These are phyloP conservation scores for Lyophyllum semitale DNA, from an alignment of 768 basidiomycete species.

Conservation along the genomic window DNA sequence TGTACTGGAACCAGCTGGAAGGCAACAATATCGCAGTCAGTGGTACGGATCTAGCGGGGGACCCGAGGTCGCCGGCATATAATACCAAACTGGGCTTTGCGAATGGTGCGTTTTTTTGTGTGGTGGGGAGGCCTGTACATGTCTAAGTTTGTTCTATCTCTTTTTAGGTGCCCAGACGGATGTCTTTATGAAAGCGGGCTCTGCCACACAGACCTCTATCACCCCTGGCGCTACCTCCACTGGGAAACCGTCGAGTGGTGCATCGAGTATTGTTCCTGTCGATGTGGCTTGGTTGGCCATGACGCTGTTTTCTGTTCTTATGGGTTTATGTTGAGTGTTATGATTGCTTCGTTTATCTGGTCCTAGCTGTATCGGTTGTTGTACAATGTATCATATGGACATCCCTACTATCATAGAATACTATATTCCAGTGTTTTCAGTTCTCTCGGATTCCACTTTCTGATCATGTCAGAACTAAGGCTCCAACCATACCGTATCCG, in stretches of 20 bases:
- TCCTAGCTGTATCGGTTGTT: neutral
- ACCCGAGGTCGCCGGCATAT: constrained; percentile 46
- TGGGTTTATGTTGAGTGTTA: neutral
- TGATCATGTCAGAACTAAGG: no score
- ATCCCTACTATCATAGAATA: no score
- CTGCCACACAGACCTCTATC: constrained; percentile 12
- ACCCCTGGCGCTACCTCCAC: constrained; percentile 3
- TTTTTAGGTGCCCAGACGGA: constrained; percentile 16
- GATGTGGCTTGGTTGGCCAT: neutral
- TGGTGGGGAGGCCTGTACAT: neutral
- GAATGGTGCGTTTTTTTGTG: constrained; percentile 36
- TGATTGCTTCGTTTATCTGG: neutral
- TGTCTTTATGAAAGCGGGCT: constrained; percentile 11
- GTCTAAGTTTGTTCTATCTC: neutral
- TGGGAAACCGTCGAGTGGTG: neutral
- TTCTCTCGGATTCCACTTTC: no score
- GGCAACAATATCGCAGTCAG: constrained; percentile 49
- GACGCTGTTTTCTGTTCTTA: neutral
- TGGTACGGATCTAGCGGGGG: constrained; percentile 40
- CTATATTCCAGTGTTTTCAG: no score
- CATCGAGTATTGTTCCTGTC: constrained; percentile 1
- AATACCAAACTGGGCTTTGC: constrained; percentile 49
- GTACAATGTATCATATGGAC: neutral
- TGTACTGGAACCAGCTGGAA: constrained; percentile 51
- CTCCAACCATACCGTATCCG: no score